These are phyloP conservation scores for Didymella segeticola DNA, from an alignment of 2,329 filamentous ascomycete genomes.

Conservation along the genomic window DNA sequence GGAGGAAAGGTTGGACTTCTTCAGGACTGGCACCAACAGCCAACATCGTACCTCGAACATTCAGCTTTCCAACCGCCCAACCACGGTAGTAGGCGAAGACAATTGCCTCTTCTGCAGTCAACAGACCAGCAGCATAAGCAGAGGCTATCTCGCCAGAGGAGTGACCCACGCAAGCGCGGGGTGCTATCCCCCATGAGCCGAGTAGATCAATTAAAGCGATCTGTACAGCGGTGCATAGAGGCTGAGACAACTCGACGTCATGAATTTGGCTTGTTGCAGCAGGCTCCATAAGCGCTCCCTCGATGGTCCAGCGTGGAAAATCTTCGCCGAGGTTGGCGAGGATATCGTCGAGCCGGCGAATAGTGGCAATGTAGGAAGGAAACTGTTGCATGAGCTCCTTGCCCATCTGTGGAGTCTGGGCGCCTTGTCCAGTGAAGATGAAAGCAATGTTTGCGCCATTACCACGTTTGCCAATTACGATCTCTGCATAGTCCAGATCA, in stretches of 20 bases:
- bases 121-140: slow-evolving; percentile 13
- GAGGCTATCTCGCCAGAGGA: slow-evolving; percentile 32
- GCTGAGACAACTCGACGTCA: slow-evolving; percentile 22
- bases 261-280: neutral
- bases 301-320: neutral
- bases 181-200: slow-evolving; percentile 14
- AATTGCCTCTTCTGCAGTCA: slow-evolving; percentile 5
- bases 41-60: neutral
- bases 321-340: neutral
- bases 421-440: slow-evolving; percentile 13
- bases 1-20: slow-evolving; percentile 1
- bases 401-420: slow-evolving; percentile 31
- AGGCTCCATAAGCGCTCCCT: neutral
- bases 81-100: slow-evolving; percentile 13
- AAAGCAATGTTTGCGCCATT: neutral
- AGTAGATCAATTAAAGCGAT: slow-evolving; percentile 19
- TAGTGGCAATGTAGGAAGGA: neutral
- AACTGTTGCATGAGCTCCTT: slow-evolving; percentile 15
- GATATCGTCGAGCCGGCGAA: neutral
- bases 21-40: neutral
- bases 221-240: slow-evolving; percentile 25
- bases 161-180: slow-evolving; percentile 22
- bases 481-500: neutral
- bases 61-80: slow-evolving; percentile 1
- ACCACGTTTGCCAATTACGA: neutral